Evolutionary conservation across 2,329 filamentous ascomycete genomes (phyloP), one percentile per base, ranked within the genome.

Genomic region (Talaromyces sp.): DNA sequence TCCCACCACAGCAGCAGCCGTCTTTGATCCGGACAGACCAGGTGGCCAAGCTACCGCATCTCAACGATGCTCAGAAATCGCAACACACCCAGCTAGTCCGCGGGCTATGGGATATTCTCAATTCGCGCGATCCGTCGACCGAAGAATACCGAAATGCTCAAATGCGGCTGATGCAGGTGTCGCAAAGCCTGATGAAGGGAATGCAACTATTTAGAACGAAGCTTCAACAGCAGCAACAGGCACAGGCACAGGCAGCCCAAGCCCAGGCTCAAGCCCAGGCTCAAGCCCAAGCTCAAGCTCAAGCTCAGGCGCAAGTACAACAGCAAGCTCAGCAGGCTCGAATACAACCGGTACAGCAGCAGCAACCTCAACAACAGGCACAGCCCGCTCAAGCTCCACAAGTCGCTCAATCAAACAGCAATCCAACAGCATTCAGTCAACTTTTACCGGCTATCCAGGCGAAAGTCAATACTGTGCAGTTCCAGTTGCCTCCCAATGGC

Each of bases 81-180:
- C 82, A 84, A 68, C 86, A 87, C 70, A 83, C 82, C 65, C 76
- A 80, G 58, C 77, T 83, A 22, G 81, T 88, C 67, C 79, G 81
- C 64, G 82, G 78, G 66, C 78, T 86, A 59, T 88, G 85, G 85
- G 79, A 81, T 35, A 74, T 80, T 37, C 77, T 85, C 60, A 82
- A 85, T 66, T 79, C 72, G 48, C 79, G 80, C 47, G 78, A 83
- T 13, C 75, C 77, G 39, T 81, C 82, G 62, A 83, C 79, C 60
- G 72, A 77, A 1, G 82, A 85, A 65, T 82, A 85, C 69, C 78
- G 79, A 64, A 75, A 77, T 48, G 84, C 82, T 13, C 81, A 83
- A 60, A 74, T 78, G 33, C 84, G 83, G 68, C 78, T 87, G 22
- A 77, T 81, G 14, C 79, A 83, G 65, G 78, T 83, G 58, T 84